Evolutionary conservation across 2,329 filamentous ascomycete species (phyloP), one percentile per base, ranked within the genome.

Genomic region (Elsinoe batatas): DNA sequence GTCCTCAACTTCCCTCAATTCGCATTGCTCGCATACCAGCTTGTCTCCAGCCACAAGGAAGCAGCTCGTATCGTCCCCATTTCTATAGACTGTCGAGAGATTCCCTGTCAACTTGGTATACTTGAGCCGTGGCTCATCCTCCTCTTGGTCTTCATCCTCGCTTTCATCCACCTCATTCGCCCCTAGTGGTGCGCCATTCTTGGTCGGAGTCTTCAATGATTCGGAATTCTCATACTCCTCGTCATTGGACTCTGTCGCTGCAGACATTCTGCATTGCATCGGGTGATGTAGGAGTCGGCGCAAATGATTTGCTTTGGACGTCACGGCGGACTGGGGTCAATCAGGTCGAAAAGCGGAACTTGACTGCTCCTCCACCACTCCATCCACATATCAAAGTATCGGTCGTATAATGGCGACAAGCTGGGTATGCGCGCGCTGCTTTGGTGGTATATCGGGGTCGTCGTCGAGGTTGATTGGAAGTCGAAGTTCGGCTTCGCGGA

Each of bases 11-110:
- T 40, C 59, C 57, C 13, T 5, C 32, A 11, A 13, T 30, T 15
- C 22, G 18, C 18, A 32, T 33, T 26, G 26, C 5, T 53, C 56
- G 56, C 76, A 64, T 77, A 91, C 88, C 91, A 97, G 95, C 75
- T 97, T 97, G 76, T 98, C 91, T 53, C 91, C 91, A 38, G 87
- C 87, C 50, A 95, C 88, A 50, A 94, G 74, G 68, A 95, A 95
- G 7, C 88, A 77, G 70, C 91, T 96, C 22, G 91, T 96, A 63
- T 90, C 88, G 78, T 98, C 93, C 63, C 89, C 91, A 73, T 95
- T 95, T 57, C 90, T 84, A 73, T 98, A 98, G 33, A 96, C 81
- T 42, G 85, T 76, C 22, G 80, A 82, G 59, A 98, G 74, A 64
- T 85, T 84, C 58, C 84, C 85, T 6, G 93, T 97, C 62, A 97